These are phyloP conservation scores for Annulohypoxylon nitens DNA, from an alignment of 495 filamentous ascomycete genomes.

Conservation along the genomic window DNA sequence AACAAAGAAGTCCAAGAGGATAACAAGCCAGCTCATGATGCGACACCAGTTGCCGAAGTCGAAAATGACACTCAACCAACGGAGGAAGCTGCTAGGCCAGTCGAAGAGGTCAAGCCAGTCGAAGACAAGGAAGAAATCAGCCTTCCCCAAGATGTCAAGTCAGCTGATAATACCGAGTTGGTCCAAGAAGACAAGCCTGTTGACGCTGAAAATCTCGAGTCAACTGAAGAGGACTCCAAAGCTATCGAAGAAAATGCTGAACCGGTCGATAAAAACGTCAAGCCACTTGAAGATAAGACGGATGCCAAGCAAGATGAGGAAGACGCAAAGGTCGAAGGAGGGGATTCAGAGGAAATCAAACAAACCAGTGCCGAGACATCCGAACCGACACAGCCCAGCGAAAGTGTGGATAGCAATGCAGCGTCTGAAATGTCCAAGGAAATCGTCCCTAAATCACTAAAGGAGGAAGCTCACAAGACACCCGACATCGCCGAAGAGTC, in stretches of 20 bases:
- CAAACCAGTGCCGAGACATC: conserved; percentile 5
- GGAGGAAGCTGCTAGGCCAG: background rate
- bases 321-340: conserved; percentile 36
- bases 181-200: background rate
- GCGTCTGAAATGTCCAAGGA: conserved; percentile 14
- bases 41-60: background rate
- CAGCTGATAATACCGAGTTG: background rate
- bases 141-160: background rate
- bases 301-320: conserved; percentile 27
- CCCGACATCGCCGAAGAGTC: background rate
- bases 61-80: background rate
- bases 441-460: conserved; percentile 7
- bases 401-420: conserved; percentile 6
- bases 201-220: background rate
- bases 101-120: background rate
- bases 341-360: conserved; percentile 8
- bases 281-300: background rate
- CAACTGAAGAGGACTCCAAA: background rate
- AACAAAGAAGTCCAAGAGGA: background rate
- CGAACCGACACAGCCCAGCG: conserved; percentile 6
- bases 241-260: background rate
- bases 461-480: background rate
- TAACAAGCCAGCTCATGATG: background rate
- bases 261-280: background rate
- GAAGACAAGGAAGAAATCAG: background rate